Conservation (phyloP, 2,329 filamentous ascomycete genomes). For the Aspergillus glaucus region DNA sequence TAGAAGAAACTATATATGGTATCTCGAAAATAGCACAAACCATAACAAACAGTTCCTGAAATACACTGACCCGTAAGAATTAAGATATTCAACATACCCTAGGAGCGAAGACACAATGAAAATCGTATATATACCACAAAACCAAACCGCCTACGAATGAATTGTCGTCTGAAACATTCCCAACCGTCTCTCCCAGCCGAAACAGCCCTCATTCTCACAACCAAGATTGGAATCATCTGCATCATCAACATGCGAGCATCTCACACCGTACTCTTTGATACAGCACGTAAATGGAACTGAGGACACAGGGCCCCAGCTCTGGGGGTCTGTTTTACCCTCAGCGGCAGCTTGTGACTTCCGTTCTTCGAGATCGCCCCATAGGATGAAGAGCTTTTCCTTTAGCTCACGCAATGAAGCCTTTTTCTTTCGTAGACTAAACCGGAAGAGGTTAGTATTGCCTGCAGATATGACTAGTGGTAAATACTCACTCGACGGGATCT, state of each 20-base stretch:
- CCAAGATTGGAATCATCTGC: slow-evolving; percentile 28
- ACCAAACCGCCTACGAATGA: slow-evolving; percentile 5
- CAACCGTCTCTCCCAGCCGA: slow-evolving; percentile 58
- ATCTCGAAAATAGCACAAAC: background rate
- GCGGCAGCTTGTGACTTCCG: slow-evolving; percentile 43
- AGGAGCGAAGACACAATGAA: background rate
- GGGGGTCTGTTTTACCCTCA: slow-evolving; percentile 10
- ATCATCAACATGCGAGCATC: slow-evolving; percentile 21
- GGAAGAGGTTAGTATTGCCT: background rate
- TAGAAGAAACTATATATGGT: background rate
- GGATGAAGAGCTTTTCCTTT: slow-evolving; percentile 63
- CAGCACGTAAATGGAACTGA: slow-evolving; percentile 64
- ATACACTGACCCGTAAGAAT: no score
- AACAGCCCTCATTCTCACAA: slow-evolving; percentile 37
- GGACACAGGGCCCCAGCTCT: slow-evolving; percentile 26
- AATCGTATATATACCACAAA: background rate
- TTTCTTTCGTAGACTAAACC: slow-evolving; percentile 52
- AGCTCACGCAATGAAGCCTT: slow-evolving; percentile 46
- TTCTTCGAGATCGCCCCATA: slow-evolving; percentile 86
- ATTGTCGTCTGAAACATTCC: slow-evolving; percentile 61
- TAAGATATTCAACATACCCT: no score
- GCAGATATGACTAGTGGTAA: background rate
- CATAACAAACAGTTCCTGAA: no score
- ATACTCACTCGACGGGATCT: slow-evolving; percentile 49
- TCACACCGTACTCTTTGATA: slow-evolving; percentile 63